A percentile compares a stretch with the other conserved stretches of the same genome.
Conservation (phyloP, 441 rosid genomes). For the Dalechampia spathulata region DNA sequence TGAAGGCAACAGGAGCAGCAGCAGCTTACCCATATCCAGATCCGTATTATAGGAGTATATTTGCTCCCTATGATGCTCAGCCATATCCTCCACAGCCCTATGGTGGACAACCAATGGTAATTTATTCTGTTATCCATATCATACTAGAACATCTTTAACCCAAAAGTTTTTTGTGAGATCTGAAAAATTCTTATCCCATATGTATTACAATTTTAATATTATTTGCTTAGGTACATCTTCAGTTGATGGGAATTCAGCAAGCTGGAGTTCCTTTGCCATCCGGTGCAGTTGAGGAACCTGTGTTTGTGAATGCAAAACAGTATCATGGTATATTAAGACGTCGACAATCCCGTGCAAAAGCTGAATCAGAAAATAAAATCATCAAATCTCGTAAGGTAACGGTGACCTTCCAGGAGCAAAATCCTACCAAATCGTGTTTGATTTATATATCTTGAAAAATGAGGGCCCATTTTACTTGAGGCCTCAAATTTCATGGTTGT, state of each 20-base stretch:
- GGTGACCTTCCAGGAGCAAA: no score
- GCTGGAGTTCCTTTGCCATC: slow-evolving; percentile 92
- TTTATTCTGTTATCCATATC: slow-evolving; percentile 6
- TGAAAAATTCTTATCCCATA: background rate
- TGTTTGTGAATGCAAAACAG: slow-evolving; percentile 88
- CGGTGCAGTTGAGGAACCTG: slow-evolving; percentile 75
- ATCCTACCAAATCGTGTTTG: no score
- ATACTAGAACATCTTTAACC: slow-evolving; percentile 1
- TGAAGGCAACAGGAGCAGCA: slow-evolving; percentile 62
- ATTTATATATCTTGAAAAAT: background rate
- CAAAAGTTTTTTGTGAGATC: background rate
- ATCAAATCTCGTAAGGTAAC: slow-evolving; percentile 57
- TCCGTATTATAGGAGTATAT: slow-evolving; percentile 89
- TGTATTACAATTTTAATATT: background rate
- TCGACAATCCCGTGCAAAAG: slow-evolving; percentile 78
- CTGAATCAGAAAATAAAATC: slow-evolving; percentile 48
- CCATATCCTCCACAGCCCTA: slow-evolving; percentile 70
- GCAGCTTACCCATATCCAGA: slow-evolving; percentile 80
- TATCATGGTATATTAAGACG: slow-evolving; percentile 86
- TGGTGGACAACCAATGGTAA: slow-evolving; percentile 70
- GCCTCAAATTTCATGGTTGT: no score
- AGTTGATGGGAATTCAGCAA: slow-evolving; percentile 95
- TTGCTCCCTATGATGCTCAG: slow-evolving; percentile 73
- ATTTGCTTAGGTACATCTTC: slow-evolving; percentile 62
- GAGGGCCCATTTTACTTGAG: no score